phyloP scores from a whole-genome alignment of 2,329 filamentous ascomycete genomes.

The Exophiala spinifera region DNA sequence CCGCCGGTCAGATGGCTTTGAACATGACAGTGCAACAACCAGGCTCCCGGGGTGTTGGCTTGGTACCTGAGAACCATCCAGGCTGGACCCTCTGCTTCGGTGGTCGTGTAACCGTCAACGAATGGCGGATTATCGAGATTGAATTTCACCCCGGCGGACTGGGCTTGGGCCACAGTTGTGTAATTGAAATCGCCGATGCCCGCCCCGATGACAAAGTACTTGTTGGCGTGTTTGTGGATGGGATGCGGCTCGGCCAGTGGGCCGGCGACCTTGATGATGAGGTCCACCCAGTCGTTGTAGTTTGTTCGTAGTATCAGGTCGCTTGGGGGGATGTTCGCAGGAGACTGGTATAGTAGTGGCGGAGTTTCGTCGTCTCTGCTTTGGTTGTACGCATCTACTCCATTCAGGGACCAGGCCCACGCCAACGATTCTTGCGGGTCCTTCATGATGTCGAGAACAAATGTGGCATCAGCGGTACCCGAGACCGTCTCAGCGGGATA shows the following conservation, averaged over 20 bases:
- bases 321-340: constrained; percentile 35
- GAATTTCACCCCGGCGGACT: constrained; percentile 48
- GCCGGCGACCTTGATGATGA: constrained; percentile 47
- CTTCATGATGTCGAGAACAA: constrained; percentile 37
- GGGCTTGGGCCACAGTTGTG: constrained; percentile 53
- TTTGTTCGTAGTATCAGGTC: constrained; percentile 52
- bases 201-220: constrained; percentile 56
- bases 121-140: constrained; percentile 57
- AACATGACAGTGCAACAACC: constrained; percentile 57
- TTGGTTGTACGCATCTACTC: constrained; percentile 39
- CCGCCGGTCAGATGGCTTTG: constrained; percentile 54
- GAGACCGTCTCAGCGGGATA: constrained; percentile 49
- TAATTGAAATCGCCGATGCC: constrained; percentile 54
- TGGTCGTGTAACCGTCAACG: constrained; percentile 50
- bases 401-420: constrained; percentile 56
- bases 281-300: constrained; percentile 54
- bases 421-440: constrained; percentile 36
- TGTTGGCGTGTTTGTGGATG: constrained; percentile 63
- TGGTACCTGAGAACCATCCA: constrained; percentile 57
- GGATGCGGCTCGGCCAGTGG: constrained; percentile 56
- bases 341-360: constrained; percentile 44
- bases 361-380: constrained; percentile 41
- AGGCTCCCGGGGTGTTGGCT: constrained; percentile 52
- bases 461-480: constrained; percentile 46
- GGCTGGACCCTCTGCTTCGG: constrained; percentile 32